phyloP scores from a whole-genome alignment of 2,329 filamentous ascomycete genomes.

The Aspergillus hiratsukae region DNA sequence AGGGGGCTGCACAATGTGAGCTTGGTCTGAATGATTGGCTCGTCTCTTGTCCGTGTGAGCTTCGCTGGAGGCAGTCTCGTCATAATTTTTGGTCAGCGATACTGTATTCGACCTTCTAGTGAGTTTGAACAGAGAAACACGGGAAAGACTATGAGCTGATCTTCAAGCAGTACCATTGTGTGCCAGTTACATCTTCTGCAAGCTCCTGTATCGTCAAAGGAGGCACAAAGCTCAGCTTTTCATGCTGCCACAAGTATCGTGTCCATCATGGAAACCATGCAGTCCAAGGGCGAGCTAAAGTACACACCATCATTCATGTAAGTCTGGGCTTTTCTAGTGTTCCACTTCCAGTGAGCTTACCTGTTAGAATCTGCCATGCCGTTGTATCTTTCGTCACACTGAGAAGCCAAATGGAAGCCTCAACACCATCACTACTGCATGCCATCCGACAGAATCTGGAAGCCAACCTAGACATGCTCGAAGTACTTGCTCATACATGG shows the following conservation, averaged over 20 bases:
- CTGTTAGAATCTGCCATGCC: slow-evolving; percentile 9
- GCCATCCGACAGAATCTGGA: slow-evolving; percentile 7
- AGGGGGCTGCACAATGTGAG: slow-evolving; percentile 10
- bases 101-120: slow-evolving; percentile 10
- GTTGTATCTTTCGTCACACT: slow-evolving; percentile 11
- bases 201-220: background rate
- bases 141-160: background rate
- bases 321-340: background rate
- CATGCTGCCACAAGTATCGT: slow-evolving; percentile 10
- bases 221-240: slow-evolving; percentile 10
- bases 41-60: slow-evolving; percentile 6
- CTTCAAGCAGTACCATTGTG: slow-evolving; percentile 7
- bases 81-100: slow-evolving; percentile 8
- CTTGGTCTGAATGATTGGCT: slow-evolving; percentile 12
- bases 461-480: slow-evolving; percentile 6
- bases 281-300: slow-evolving; percentile 5
- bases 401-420: slow-evolving; percentile 7
- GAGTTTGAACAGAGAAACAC: background rate
- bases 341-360: background rate
- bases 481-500: slow-evolving; percentile 8
- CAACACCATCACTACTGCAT: slow-evolving; percentile 10
- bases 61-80: slow-evolving; percentile 6
- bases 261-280: slow-evolving; percentile 10
- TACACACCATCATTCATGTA: slow-evolving; percentile 11
- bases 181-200: slow-evolving; percentile 10